Percentiles rank a stretch among this genome's conserved stretches.
phyloP scores from a whole-genome alignment of 78 protist species.

The Protostelium mycophagum region DNA sequence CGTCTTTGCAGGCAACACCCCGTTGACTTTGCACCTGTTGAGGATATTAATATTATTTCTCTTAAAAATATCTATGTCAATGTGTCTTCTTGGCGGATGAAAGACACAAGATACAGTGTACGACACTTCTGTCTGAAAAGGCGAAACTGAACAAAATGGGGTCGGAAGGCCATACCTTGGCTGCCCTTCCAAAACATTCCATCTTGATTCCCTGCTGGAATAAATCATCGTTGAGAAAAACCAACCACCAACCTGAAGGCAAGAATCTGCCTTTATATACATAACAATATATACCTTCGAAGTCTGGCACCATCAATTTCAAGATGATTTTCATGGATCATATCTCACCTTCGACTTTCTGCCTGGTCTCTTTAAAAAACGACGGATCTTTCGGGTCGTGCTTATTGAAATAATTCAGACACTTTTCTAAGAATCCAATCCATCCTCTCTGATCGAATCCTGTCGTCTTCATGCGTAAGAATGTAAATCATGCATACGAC shows the following conservation, averaged over 20 bases:
- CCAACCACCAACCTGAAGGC: no score
- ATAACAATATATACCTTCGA: background rate
- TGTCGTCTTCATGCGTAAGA: no score
- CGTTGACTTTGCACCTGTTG: background rate
- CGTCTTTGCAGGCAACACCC: background rate
- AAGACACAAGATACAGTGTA: no score
- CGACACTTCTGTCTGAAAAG: no score
- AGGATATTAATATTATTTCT: background rate
- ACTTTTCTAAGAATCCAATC: background rate
- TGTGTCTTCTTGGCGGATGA: no score
- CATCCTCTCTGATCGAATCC: background rate
- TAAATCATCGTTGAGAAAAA: no score
- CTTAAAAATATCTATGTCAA: background rate
- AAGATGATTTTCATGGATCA: background rate
- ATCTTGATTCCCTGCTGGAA: background rate
- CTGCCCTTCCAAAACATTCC: background rate
- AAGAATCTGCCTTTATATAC: background rate
- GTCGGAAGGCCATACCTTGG: no score
- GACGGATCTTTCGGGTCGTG: background rate
- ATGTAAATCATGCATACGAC: no score
- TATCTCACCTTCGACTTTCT: background rate
- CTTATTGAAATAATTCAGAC: background rate
- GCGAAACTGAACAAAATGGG: no score
- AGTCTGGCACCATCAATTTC: background rate
- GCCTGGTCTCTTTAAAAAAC: background rate